Base-by-base conservation (phyloP, 805 yeast species). In the Metschnikowia picachoensis region DNA sequence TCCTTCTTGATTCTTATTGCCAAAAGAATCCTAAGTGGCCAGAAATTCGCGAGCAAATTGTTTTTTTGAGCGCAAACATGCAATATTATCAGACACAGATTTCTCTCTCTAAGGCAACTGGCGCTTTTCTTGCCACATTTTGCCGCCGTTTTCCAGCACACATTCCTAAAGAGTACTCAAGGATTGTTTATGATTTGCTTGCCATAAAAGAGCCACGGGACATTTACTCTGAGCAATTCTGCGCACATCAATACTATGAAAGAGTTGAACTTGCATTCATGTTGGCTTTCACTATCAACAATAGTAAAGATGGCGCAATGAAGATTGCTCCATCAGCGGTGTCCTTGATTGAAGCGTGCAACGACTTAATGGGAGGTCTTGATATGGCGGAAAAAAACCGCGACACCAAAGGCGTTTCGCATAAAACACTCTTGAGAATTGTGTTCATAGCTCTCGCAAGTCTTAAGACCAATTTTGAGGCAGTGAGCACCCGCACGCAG, bases 81-180 rank as follows among this genome's bases (percentile, higher is more conserved):
- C 88, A 88, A 50, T 75, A 73, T 54, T 74, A 80, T 8, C 74
- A 81, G 35, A 76, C 91, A 1, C 95, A 89, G 57, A 70, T 83
- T 13, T 70, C 79, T 4, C 77, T 86, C 16, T 85, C 88, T 3
- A 84, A 83, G 55, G 77, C 95, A 0, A 81, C 87, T 77, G 90
- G 92, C 41, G 89, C 94, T 1, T 68, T 90, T 30, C 51, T 88
- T 17, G 82, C 92, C 0, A 79, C 92, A 0, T 83, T 69, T 56
- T 76, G 85, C 48, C 76, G 80, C 50, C 53, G 51, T 12, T 37
- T 43, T 1, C 51, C 52, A 14, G 13, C 35, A 3, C 6, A 31
- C 11, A 50, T 70, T 28, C 44, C 52, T 12, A 20, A 50, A 8
- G 50, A 43, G 11, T 56, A 55, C 41, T 52, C 67, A 28, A 53